Base-by-base conservation (phyloP, 345 rosid species). In the Eutrema heterophyllum region DNA sequence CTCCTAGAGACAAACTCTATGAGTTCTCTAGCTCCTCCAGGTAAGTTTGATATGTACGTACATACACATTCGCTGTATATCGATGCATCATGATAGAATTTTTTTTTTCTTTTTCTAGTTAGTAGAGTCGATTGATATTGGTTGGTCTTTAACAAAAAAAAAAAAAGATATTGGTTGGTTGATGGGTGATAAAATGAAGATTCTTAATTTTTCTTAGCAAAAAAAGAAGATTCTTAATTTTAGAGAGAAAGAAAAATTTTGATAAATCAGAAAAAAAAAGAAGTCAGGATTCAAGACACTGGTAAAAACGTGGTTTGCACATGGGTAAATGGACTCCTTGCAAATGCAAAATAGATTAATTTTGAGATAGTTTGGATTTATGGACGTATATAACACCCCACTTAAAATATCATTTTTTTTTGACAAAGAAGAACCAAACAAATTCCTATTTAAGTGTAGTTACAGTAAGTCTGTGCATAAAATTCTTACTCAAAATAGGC, bases 1-100 rank as follows among this genome's bases (percentile, higher is more conserved):
- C 97, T 44, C 80, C 93, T 3, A 84, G 88, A 64, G 97, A 89
- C 62, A 89, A 85, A 85, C 93, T 89, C 66, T 89, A 86, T 73
- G 93, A 89, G 81, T 91, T 89, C 73, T 83, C 95, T 36, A 87
- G 90, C 67, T 77, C 84, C 29, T 80, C 86, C 18, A 81, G 95
- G 95, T 91, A 21, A 9, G 12, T 62, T 60, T 38, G 4, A 48
- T 46, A 5, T 18, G n/a, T 46, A 5, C 33, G n/a, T 46, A 5
- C 33, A 30, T 59, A 67, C 18, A 9, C 26, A 58, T 59, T 10
- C 12, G 0, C 16, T 62, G 11, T 62, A 51, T 3, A 30, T 61
- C 6, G 13, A 51, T 39, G 27, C 46, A 74, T 49, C 50, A 11
- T 32, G 41, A 32, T 29, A 6, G 1, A 21, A 21, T 21, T 21